These are phyloP conservation scores for Anthracocystis setariae DNA, from an alignment of 1,284 basidiomycete genomes.

Conservation along the genomic window DNA sequence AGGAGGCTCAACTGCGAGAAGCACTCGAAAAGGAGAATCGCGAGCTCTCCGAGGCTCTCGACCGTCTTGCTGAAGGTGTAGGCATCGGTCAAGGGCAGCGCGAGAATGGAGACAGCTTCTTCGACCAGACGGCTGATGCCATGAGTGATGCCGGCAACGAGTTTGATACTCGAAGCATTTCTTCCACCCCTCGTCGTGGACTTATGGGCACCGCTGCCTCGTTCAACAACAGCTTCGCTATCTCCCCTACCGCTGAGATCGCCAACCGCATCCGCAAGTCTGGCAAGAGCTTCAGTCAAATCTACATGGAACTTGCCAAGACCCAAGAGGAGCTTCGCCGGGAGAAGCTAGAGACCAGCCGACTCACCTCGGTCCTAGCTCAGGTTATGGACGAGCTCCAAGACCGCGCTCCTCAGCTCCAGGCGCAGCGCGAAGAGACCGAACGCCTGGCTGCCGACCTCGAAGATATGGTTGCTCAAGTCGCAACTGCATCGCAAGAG, in stretches of 20 bases:
- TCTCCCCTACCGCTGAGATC: slow-evolving; percentile 80
- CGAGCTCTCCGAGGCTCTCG: slow-evolving; percentile 60
- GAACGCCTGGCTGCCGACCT: slow-evolving; percentile 55
- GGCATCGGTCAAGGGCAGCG: slow-evolving; percentile 55
- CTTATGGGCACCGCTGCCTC: slow-evolving; percentile 39
- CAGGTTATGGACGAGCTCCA: slow-evolving; percentile 64
- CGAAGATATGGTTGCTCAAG: slow-evolving; percentile 44
- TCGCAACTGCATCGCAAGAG: slow-evolving; percentile 50
- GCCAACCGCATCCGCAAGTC: slow-evolving; percentile 69
- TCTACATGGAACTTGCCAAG: slow-evolving; percentile 86
- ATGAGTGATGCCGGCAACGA: slow-evolving; percentile 32
- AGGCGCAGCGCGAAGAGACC: slow-evolving; percentile 64
- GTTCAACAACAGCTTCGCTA: slow-evolving; percentile 40
- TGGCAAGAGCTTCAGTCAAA: slow-evolving; percentile 87
- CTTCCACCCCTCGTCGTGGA: slow-evolving; percentile 32
- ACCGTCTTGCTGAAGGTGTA: slow-evolving; percentile 62
- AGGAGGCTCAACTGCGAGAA: slow-evolving; percentile 68
- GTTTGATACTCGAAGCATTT: slow-evolving; percentile 30
- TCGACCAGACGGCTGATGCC: slow-evolving; percentile 28
- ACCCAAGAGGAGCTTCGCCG: slow-evolving; percentile 82
- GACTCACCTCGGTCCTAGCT: slow-evolving; percentile 57
- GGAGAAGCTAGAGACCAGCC: slow-evolving; percentile 71
- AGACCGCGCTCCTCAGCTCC: slow-evolving; percentile 59
- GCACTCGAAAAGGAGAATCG: slow-evolving; percentile 69
- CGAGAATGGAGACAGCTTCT: slow-evolving; percentile 36